A percentile compares a stretch with the other conserved stretches of the same genome.
phyloP scores from a whole-genome alignment of 2,329 filamentous ascomycete species.

The Aaosphaeria pasadenensis region DNA sequence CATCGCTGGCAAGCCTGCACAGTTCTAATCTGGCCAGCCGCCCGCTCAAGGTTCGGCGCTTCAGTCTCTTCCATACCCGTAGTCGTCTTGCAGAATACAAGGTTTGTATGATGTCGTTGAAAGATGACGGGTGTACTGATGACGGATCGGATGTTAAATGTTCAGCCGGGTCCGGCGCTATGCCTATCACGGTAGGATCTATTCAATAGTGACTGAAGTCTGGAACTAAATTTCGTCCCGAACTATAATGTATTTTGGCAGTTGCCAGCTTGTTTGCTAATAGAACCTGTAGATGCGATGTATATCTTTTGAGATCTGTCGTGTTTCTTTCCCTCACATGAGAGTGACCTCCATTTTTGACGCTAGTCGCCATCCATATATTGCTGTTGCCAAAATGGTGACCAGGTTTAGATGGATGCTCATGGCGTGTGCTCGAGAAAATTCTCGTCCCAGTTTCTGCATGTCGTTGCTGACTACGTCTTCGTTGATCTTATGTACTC shows the following conservation, averaged over 20 bases:
- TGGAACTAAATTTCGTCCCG: no score
- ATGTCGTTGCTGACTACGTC: constrained; percentile 11
- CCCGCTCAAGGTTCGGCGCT: constrained; percentile 7
- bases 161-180: not conserved
- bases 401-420: constrained; percentile 44
- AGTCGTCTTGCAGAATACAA: not conserved
- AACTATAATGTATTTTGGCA: no score
- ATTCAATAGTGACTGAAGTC: no score
- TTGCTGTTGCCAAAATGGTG: constrained; percentile 28
- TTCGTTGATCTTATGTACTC: not conserved
- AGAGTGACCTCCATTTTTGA: constrained; percentile 1
- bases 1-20: constrained; percentile 33
- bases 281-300: no score
- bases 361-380: constrained; percentile 22
- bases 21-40: constrained; percentile 16
- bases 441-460: constrained; percentile 27
- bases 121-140: not conserved
- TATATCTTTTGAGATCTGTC: no score
- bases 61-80: constrained; percentile 24
- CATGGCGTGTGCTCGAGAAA: constrained; percentile 41
- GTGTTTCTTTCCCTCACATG: no score
- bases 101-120: not conserved
- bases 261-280: no score
- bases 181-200: no score
- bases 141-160: not conserved